Conservation (phyloP, 257 asterid species). For the Striga asiatica region DNA sequence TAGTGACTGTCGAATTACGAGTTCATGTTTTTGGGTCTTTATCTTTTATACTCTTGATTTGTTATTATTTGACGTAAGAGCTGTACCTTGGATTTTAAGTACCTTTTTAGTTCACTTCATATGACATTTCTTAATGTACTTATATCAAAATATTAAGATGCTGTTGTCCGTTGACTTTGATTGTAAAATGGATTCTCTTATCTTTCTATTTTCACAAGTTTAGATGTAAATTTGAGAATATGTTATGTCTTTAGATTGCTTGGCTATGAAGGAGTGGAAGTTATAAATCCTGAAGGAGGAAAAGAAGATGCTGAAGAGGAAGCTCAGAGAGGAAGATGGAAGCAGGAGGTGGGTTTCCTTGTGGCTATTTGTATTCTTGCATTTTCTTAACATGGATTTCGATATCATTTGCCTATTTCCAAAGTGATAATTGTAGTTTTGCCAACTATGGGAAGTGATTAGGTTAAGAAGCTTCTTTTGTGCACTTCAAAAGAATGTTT, state of each 20-base stretch:
- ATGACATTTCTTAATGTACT: no score
- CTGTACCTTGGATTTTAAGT: background rate
- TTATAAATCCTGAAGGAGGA: slow-evolving; percentile 96
- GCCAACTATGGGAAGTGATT: background rate
- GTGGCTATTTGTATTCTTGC: slow-evolving; percentile 6
- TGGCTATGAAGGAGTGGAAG: slow-evolving; percentile 93
- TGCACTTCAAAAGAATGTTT: background rate
- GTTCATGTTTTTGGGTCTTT: no score
- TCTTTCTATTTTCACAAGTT: background rate
- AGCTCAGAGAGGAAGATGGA: slow-evolving; percentile 96
- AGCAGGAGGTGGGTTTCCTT: slow-evolving; percentile 50
- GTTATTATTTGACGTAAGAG: background rate
- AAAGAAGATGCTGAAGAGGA: slow-evolving; percentile 94
- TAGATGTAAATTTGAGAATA: background rate
- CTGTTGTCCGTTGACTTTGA: background rate
- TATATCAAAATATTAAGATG: background rate
- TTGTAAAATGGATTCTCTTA: background rate
- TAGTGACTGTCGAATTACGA: no score
- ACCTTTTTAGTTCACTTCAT: background rate
- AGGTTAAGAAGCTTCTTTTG: background rate
- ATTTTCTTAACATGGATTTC: slow-evolving; percentile 1
- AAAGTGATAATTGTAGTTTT: background rate
- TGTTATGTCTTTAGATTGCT: slow-evolving; percentile 34
- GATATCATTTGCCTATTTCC: slow-evolving; percentile 5
- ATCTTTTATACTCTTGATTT: background rate